Base-by-base conservation (phyloP, 2,329 filamentous ascomycete genomes). In the Trichoderma simmonsii region DNA sequence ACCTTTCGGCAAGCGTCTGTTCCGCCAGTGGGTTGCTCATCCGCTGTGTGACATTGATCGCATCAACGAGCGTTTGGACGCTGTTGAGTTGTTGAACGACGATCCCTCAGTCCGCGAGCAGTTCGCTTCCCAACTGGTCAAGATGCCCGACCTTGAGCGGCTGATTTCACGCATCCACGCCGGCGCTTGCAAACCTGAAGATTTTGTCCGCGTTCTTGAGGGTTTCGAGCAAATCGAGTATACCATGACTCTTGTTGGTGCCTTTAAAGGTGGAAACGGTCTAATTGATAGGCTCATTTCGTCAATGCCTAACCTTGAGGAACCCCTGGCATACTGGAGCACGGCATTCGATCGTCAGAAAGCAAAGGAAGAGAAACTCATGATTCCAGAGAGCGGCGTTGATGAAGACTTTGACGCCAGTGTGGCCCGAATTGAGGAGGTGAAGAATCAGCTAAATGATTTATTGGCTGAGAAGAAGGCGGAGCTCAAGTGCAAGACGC, bases 201-300 rank as follows among this genome's bases (percentile, higher is more conserved):
- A 99, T 79, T 99, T 99, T 80, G 90, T 98, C 60, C 92, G 91
- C 62, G 95, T 98, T 0, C 86, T 99, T 0, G 95, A 98, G 80
- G 96, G 96, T 0, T 99, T 98, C 76, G 96, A 98, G 83, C 95
- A 98, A 81, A 98, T 99, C 60, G 94, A 98, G 74, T 96, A 97
- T 80, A 97, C 95, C 1, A 93, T 97, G 87, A 88, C 90, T 66
- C 86, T 98, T 26, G 87, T 98, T 1, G 86, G 88, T 61, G 87
- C 91, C 9, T 92, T 93, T 76, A 89, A 91, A 68, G 88, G 91
- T n/a, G 93, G 92, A 3, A 91, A 94, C 64, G 93, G 94, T 3
- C 87, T 98, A 3, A 92, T 99, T 56, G 93, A 94, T 71, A 91
- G 94, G 68, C 88, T 99, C 51, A 90, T 98, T 57, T 83, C 88